Evolutionary conservation across 2,329 filamentous ascomycete species (phyloP), one percentile per base, ranked within the genome.

Genomic region (Lecanosticta acicola): DNA sequence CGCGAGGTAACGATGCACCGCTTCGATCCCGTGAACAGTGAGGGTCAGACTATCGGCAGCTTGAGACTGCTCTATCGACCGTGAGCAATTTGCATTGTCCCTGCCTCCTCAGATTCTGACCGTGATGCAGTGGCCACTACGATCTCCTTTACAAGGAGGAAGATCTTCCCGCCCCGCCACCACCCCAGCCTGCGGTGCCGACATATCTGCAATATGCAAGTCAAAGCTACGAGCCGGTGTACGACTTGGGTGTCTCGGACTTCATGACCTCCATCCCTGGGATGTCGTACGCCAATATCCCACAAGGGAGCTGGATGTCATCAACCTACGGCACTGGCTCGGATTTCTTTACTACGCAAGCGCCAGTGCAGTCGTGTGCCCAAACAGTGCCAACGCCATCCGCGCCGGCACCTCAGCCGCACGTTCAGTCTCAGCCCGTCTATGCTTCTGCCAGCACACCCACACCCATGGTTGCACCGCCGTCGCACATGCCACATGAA

Each of bases 111-210:
- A n/a, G 7, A 32, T 39, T 41, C 61, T 67, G 56, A 57, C 41
- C n/a, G 17, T 11, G 39, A 35, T 41, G 16, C 54, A 83, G 79
- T 34, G 88, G 87, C 49, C 93, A 97, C 68, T 98, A 97, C 67
- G 93, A 97, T 66, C 83, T 98, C 50, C 76, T 97, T 26, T 98
- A 98, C 72, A 83, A 80, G 63, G 71, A 75, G 20, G 76, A 78
- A 54, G 74, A 78, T 56, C 59, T 77, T 13, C 61, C 65, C 39
- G 50, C 58, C 11, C 46, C 53, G 18, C 50, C 50, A 43, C 59
- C 45, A 49, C 59, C 62, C 19, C 59, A 66, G 24, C 50, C 51
- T 36, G 39, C 49, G n/a, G 51, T 63, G n/a, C 54, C 58, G 10
- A 64, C 63, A 24, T 66, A 66, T 38, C 47, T 66, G 29, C 60